Conservation (phyloP, 2,329 filamentous ascomycete species). For the Chalaropsis thielavioides region DNA sequence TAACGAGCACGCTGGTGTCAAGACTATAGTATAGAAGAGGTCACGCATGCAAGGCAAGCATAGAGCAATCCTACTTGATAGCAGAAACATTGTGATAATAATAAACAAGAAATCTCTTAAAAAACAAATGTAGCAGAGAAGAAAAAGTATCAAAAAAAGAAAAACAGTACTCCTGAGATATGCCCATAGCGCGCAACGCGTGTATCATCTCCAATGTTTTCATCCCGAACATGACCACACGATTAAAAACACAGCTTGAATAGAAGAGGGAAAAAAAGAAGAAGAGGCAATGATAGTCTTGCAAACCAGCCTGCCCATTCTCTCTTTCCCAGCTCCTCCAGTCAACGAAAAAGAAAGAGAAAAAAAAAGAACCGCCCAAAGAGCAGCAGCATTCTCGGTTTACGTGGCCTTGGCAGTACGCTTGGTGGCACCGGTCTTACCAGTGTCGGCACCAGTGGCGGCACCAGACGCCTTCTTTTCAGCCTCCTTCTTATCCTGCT, state of each 20-base stretch:
- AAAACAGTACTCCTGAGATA: slow-evolving; percentile 17
- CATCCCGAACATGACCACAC: slow-evolving; percentile 13
- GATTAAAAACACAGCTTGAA: slow-evolving; percentile 6
- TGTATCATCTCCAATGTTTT: slow-evolving; percentile 16
- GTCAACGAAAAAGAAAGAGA: slow-evolving; percentile 1
- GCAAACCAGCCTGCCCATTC: background rate
- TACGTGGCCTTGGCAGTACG: slow-evolving; percentile 36
- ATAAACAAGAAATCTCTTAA: slow-evolving; percentile 7
- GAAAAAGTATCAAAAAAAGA: slow-evolving; percentile 13
- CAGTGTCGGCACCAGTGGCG: slow-evolving; percentile 51
- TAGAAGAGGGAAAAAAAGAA: slow-evolving; percentile 1
- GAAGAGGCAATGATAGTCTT: background rate
- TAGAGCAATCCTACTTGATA: background rate
- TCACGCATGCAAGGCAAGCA: no score
- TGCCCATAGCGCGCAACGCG: slow-evolving; percentile 13
- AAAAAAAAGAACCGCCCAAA: background rate
- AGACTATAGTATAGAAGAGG: background rate
- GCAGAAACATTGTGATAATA: background rate
- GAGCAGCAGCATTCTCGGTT: background rate
- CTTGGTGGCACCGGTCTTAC: slow-evolving; percentile 58
- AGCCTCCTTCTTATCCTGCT: slow-evolving; percentile 42
- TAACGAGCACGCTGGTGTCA: slow-evolving; percentile 43
- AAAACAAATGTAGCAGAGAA: background rate
- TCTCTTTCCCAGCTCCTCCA: background rate
- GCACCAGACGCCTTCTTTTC: slow-evolving; percentile 52